Evolutionary conservation across 768 basidiomycete genomes (phyloP).

Genomic region (Trametes sanguinea): DNA sequence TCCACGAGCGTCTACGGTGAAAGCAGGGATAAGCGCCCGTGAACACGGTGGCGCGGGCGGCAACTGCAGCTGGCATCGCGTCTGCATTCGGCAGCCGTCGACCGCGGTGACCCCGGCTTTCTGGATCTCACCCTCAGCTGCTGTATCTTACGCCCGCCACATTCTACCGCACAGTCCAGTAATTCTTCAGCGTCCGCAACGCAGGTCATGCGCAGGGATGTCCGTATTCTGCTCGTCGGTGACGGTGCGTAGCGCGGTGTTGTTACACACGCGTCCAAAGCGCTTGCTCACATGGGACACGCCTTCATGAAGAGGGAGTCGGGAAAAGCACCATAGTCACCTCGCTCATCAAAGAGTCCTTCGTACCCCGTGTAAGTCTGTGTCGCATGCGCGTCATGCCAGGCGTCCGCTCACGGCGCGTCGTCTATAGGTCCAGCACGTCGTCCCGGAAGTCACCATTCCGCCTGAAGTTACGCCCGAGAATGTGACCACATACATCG

Average conservation of each 20-base stretch:
- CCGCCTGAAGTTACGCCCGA: constrained; percentile 97
- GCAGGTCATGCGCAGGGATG: constrained; percentile 80
- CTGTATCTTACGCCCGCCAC: not conserved
- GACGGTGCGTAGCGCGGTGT: constrained; percentile 58
- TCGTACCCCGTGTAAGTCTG: constrained; percentile 75
- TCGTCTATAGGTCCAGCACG: constrained; percentile 76
- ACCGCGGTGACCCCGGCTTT: not conserved
- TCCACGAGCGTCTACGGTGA: not conserved
- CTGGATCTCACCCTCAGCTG: not conserved
- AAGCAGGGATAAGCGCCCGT: not conserved
- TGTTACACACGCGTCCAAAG: constrained; percentile 13
- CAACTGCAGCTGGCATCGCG: not conserved
- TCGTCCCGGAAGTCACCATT: constrained; percentile 97
- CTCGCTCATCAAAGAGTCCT: constrained; percentile 94
- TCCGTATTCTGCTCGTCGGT: constrained; percentile 90
- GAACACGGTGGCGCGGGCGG: constrained; percentile 10
- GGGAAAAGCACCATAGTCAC: constrained; percentile 98
- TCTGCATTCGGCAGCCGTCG: constrained; percentile 2
- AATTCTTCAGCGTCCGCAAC: not conserved
- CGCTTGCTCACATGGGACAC: constrained; percentile 2
- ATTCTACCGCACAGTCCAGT: constrained; percentile 2
- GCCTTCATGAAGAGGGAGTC: constrained; percentile 71
- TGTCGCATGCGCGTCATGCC: constrained; percentile 4
- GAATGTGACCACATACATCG: constrained; percentile 97
- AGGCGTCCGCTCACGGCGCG: constrained; percentile 2